Percentiles rank a stretch among this genome's conserved stretches.
Evolutionary conservation across 495 filamentous ascomycete genomes (phyloP).

Genomic region (Penicillium pulvis): DNA sequence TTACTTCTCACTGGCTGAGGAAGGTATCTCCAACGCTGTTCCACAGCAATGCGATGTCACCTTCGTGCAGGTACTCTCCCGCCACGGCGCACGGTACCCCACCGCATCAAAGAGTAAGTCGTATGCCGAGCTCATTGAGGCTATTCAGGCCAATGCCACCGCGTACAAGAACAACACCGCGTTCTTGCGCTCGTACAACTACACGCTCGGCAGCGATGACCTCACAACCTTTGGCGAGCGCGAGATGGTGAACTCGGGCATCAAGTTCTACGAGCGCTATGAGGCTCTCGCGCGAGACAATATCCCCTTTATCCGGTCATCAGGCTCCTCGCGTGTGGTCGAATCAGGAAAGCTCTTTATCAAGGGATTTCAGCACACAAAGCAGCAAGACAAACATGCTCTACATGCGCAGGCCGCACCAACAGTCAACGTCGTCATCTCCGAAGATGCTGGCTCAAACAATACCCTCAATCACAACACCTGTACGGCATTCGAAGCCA

Average conservation of each 20-base stretch:
- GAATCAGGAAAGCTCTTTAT: conserved; percentile 72
- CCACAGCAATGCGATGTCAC: conserved; percentile 68
- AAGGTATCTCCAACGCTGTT: conserved; percentile 54
- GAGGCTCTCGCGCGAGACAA: conserved; percentile 50
- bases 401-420: conserved; percentile 45
- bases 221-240: conserved; percentile 72
- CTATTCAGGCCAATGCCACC: conserved; percentile 60
- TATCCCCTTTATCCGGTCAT: conserved; percentile 71
- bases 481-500: conserved; percentile 62
- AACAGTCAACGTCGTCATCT: conserved; percentile 62
- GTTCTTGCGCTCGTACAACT: conserved; percentile 70
- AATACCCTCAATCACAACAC: conserved; percentile 75
- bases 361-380: conserved; percentile 66
- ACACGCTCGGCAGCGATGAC: conserved; percentile 72
- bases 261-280: conserved; percentile 74
- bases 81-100: conserved; percentile 84
- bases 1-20: conserved; percentile 63
- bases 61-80: conserved; percentile 76
- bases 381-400: conserved; percentile 42
- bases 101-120: conserved; percentile 59
- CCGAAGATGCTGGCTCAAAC: conserved; percentile 63
- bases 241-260: conserved; percentile 73
- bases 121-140: conserved; percentile 59
- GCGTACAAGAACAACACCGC: conserved; percentile 57
- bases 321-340: conserved; percentile 71